Conservation (phyloP, 805 yeast genomes). For the Starmerella vitae region DNA sequence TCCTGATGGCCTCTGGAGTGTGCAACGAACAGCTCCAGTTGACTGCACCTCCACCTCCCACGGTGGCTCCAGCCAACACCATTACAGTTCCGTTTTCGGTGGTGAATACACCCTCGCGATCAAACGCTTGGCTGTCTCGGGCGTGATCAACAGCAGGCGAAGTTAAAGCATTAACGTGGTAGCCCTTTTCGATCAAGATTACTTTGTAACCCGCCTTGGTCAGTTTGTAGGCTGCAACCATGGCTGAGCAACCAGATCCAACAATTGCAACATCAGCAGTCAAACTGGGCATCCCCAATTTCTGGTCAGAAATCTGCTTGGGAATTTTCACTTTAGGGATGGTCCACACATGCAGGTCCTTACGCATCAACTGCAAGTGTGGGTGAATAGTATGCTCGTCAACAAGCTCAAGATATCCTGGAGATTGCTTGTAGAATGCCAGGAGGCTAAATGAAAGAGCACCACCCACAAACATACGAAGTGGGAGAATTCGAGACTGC, state of each 20-base stretch:
- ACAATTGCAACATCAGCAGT: conserved; percentile 33
- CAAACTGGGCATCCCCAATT: conserved; percentile 3
- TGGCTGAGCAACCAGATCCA: conserved; percentile 44
- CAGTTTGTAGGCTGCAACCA: conserved; percentile 38
- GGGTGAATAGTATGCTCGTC: conserved; percentile 15
- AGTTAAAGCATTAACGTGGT: conserved; percentile 30
- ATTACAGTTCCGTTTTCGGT: conserved; percentile 29
- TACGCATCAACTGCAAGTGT: conserved; percentile 1
- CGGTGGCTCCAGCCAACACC: conserved; percentile 39
- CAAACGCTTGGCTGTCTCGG: conserved; percentile 31
- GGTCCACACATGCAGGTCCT: conserved; percentile 1
- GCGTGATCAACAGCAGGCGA: conserved; percentile 30
- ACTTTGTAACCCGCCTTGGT: conserved; percentile 33
- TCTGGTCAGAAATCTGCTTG: neutral
- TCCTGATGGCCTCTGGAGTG: conserved; percentile 38
- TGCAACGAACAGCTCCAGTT: conserved; percentile 44
- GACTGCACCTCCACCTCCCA: conserved; percentile 47
- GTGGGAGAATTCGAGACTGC: conserved; percentile 29
- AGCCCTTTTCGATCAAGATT: conserved; percentile 40
- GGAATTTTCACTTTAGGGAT: conserved; percentile 10
- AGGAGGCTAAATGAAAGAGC: conserved; percentile 21
- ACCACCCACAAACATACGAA: conserved; percentile 29
- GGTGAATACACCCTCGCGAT: conserved; percentile 30
- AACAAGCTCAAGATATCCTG: neutral
- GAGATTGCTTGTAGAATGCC: conserved; percentile 5